Evolutionary conservation across 805 yeast genomes (phyloP).

Genomic region (Barnettozyma populi): DNA sequence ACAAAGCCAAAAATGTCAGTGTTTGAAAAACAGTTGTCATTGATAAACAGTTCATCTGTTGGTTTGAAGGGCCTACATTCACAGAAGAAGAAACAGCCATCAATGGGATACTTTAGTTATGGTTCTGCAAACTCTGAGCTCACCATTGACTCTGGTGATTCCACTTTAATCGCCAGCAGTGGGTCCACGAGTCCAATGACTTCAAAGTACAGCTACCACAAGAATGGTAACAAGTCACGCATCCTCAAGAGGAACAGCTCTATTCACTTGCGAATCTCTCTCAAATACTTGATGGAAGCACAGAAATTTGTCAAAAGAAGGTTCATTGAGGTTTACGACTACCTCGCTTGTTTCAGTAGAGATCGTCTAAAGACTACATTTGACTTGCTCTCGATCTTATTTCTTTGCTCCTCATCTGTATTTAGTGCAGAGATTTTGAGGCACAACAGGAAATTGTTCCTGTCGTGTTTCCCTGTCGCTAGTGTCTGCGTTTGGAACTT

Average conservation of each 20-base stretch:
- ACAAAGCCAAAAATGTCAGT: slow-evolving; percentile 16
- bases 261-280: slow-evolving; percentile 8
- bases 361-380: slow-evolving; percentile 3
- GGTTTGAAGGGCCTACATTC: neutral
- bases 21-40: slow-evolving; percentile 19
- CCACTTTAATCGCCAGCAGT: slow-evolving; percentile 9
- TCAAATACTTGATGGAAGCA: neutral
- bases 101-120: neutral
- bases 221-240: neutral
- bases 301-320: neutral
- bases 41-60: slow-evolving; percentile 11
- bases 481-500: slow-evolving; percentile 3
- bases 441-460: slow-evolving; percentile 10
- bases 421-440: slow-evolving; percentile 15
- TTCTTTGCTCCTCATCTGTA: slow-evolving; percentile 9
- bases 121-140: neutral
- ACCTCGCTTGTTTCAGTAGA: neutral
- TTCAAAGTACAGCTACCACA: neutral
- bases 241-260: slow-evolving; percentile 2
- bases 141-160: slow-evolving; percentile 5
- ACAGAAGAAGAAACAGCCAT: neutral
- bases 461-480: slow-evolving; percentile 6
- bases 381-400: slow-evolving; percentile 8
- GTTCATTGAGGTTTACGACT: neutral
- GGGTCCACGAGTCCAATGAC: neutral